phyloP scores from a whole-genome alignment of 345 rosid species.

The Erucastrum elatum region DNA sequence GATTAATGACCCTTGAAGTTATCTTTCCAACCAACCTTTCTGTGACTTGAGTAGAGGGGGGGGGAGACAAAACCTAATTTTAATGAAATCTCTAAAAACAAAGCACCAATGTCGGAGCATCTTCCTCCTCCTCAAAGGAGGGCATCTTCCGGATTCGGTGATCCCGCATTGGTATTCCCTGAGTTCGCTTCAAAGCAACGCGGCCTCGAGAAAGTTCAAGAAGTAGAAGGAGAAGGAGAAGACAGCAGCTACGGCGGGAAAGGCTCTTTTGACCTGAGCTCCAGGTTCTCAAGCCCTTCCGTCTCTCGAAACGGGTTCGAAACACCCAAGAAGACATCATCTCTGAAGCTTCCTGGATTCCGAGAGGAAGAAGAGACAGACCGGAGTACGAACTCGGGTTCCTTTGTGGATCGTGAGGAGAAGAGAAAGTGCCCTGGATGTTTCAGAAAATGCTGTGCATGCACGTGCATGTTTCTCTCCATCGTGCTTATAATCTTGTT shows the following conservation, averaged over 20 bases:
- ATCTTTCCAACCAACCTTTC: constrained; percentile 11
- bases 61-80: constrained; percentile 16
- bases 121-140: constrained; percentile 11
- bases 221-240: constrained; percentile 35
- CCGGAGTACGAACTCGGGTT: constrained; percentile 13
- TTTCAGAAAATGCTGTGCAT: constrained; percentile 33
- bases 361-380: constrained; percentile 21
- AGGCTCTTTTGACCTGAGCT: constrained; percentile 35
- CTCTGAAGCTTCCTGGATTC: constrained; percentile 27
- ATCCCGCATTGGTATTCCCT: constrained; percentile 36
- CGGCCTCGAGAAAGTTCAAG: constrained; percentile 12
- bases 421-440: constrained; percentile 22
- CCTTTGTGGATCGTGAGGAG: constrained; percentile 32
- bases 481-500: constrained; percentile 20
- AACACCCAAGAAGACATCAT: background rate
- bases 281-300: constrained; percentile 27
- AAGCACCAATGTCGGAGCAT: constrained; percentile 43
- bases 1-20: constrained; percentile 32
- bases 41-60: constrained; percentile 29
- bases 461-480: constrained; percentile 26
- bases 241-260: constrained; percentile 32
- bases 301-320: background rate
- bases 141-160: constrained; percentile 24
- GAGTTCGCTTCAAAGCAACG: constrained; percentile 30
- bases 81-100: constrained; percentile 35